Evolutionary conservation across 768 basidiomycete species (phyloP).

Genomic region (Clavaria fumosa): DNA sequence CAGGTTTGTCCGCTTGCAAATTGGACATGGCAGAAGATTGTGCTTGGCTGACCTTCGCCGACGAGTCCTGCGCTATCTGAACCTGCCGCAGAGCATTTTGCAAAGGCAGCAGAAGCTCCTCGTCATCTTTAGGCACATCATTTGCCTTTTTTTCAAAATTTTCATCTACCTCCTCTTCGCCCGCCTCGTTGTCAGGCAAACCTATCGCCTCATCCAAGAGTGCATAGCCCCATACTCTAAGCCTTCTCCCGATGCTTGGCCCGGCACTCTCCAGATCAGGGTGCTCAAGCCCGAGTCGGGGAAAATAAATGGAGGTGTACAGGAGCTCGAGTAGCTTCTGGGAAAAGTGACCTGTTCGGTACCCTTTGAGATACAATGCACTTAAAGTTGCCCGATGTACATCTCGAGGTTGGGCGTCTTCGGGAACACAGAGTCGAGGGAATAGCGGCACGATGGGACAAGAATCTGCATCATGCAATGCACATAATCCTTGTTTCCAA

Average conservation of each 20-base stretch:
- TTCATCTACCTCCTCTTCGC: constrained; percentile 16
- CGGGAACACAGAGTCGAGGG: constrained; percentile 27
- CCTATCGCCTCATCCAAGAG: constrained; percentile 56
- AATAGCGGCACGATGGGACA: constrained; percentile 42
- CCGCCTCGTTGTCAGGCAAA: constrained; percentile 25
- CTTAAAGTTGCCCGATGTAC: constrained; percentile 23
- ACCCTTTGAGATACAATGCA: constrained; percentile 43
- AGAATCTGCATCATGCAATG: constrained; percentile 39
- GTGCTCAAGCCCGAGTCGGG: constrained; percentile 58
- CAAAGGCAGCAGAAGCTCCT: constrained; percentile 52
- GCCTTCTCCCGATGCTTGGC: constrained; percentile 42
- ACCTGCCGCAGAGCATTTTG: constrained; percentile 52
- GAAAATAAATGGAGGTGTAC: constrained; percentile 53
- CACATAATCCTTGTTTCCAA: constrained; percentile 44
- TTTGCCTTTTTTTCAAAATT: constrained; percentile 46
- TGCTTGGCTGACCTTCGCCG: no score
- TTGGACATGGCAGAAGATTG: no score
- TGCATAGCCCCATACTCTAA: constrained; percentile 52
- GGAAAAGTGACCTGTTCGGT: constrained; percentile 40
- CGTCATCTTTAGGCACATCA: constrained; percentile 46
- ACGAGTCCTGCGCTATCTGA: no score
- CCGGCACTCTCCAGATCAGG: constrained; percentile 59
- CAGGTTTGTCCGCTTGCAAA: constrained; percentile 12
- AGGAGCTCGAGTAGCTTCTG: constrained; percentile 45
- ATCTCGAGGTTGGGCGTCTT: constrained; percentile 15